Evolutionary conservation across 2,329 filamentous ascomycete species (phyloP).

Genomic region (Phaeosphaeriaceae sp.): DNA sequence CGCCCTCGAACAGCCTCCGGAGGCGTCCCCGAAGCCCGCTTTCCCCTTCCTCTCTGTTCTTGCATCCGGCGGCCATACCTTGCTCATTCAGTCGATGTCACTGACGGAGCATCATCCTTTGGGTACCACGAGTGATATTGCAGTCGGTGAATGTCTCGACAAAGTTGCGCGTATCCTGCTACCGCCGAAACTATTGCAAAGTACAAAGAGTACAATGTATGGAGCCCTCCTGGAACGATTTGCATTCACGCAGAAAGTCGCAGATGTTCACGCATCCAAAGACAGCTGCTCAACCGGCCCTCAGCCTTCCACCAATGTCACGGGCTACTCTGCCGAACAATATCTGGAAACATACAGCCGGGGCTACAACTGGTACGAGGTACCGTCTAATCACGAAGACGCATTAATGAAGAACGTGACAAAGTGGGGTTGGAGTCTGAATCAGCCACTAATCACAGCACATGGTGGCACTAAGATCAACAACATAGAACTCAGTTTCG

Average conservation of each 20-base stretch:
- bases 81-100: slow-evolving; percentile 76
- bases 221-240: slow-evolving; percentile 80
- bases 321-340: slow-evolving; percentile 23
- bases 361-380: slow-evolving; percentile 60
- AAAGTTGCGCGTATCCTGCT: slow-evolving; percentile 82
- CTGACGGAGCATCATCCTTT: slow-evolving; percentile 76
- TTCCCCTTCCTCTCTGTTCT: slow-evolving; percentile 91
- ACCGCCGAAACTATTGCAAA: slow-evolving; percentile 64
- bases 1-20: slow-evolving; percentile 58
- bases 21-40: slow-evolving; percentile 5
- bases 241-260: slow-evolving; percentile 65
- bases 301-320: not conserved
- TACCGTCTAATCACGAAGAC: slow-evolving; percentile 67
- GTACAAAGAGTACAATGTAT: slow-evolving; percentile 74
- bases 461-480: slow-evolving; percentile 41
- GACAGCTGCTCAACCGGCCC: not conserved
- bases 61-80: slow-evolving; percentile 90
- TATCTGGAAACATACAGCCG: slow-evolving; percentile 23
- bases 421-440: slow-evolving; percentile 71
- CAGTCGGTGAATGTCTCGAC: slow-evolving; percentile 89
- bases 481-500: slow-evolving; percentile 61
- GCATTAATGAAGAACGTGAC: slow-evolving; percentile 56
- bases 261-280: not conserved
- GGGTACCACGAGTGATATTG: slow-evolving; percentile 77
- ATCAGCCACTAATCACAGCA: slow-evolving; percentile 68